These are phyloP conservation scores for Chaetomium sp. DNA, from an alignment of 2,329 filamentous ascomycete genomes.

Conservation along the genomic window DNA sequence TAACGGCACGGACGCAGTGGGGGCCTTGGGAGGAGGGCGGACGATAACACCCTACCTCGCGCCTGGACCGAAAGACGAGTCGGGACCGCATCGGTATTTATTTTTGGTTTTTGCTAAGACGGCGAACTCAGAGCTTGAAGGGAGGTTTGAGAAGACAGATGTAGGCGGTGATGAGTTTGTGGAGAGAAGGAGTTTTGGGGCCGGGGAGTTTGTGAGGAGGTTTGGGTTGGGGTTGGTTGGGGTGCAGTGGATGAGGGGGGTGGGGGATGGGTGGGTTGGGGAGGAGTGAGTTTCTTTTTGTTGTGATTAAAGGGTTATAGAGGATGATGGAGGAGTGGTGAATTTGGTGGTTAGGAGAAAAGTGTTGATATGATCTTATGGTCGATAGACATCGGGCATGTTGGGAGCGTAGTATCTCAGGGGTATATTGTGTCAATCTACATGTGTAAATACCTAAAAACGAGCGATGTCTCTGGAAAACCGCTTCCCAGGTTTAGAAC, in stretches of 20 bases:
- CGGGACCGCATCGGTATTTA: constrained; percentile 7
- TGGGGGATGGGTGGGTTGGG: constrained; percentile 8
- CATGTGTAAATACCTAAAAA: too few species aligned
- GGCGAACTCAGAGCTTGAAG: too few species aligned
- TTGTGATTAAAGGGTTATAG: too few species aligned
- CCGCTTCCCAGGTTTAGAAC: too few species aligned
- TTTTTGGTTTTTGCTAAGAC: constrained; percentile 8
- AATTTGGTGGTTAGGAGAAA: too few species aligned
- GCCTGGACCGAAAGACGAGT: constrained; percentile 9
- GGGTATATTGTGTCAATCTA: too few species aligned
- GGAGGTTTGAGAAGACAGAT: background rate
- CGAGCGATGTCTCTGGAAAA: too few species aligned
- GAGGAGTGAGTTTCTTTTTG: background rate
- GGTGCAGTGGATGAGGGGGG: constrained; percentile 10
- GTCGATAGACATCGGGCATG: too few species aligned
- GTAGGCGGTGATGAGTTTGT: constrained; percentile 10
- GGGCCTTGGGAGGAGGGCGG: background rate
- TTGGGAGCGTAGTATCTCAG: too few species aligned
- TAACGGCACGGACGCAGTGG: background rate
- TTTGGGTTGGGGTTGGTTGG: constrained; percentile 5
- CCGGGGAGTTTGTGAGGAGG: constrained; percentile 1
- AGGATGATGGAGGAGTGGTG: too few species aligned
- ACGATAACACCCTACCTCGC: constrained; percentile 7
- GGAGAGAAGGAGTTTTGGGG: constrained; percentile 4
- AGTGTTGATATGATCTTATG: too few species aligned